These are phyloP conservation scores for Globisporangium barbulae DNA, from an alignment of 352 stramenopile genomes.

Conservation along the genomic window DNA sequence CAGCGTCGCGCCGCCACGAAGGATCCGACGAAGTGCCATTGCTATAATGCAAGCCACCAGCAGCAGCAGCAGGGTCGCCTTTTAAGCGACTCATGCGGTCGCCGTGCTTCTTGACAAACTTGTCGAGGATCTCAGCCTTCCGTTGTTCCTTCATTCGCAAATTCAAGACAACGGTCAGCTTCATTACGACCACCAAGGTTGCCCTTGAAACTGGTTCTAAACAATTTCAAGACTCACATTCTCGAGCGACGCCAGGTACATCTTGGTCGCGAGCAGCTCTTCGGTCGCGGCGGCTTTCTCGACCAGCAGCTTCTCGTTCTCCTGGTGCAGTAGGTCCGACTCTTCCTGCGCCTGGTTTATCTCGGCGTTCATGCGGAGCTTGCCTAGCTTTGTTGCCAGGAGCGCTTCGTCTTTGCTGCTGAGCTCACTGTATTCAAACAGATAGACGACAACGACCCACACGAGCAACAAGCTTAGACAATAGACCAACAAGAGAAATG, in stretches of 20 bases:
- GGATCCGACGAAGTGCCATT: background rate
- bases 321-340: constrained; percentile 45
- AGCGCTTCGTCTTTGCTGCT: constrained; percentile 54
- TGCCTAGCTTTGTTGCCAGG: constrained; percentile 42
- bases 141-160: constrained; percentile 45
- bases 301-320: constrained; percentile 60
- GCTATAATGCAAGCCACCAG: background rate
- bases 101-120: constrained; percentile 78
- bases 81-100: constrained; percentile 57
- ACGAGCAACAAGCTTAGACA: background rate
- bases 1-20: constrained; percentile 39
- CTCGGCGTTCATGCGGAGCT: constrained; percentile 51
- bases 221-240: constrained; percentile 24
- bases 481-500: background rate
- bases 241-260: constrained; percentile 69
- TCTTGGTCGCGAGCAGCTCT: constrained; percentile 60
- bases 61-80: constrained; percentile 12
- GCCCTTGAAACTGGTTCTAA: background rate
- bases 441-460: background rate
- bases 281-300: constrained; percentile 62
- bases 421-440: constrained; percentile 31
- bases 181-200: background rate
- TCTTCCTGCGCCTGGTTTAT: constrained; percentile 55
- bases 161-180: background rate
- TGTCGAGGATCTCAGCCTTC: constrained; percentile 70